Percentiles rank a stretch among this genome's conserved stretches.
These are phyloP conservation scores for Veloboletus limbatus DNA, from an alignment of 1,284 basidiomycete genomes.

Conservation along the genomic window DNA sequence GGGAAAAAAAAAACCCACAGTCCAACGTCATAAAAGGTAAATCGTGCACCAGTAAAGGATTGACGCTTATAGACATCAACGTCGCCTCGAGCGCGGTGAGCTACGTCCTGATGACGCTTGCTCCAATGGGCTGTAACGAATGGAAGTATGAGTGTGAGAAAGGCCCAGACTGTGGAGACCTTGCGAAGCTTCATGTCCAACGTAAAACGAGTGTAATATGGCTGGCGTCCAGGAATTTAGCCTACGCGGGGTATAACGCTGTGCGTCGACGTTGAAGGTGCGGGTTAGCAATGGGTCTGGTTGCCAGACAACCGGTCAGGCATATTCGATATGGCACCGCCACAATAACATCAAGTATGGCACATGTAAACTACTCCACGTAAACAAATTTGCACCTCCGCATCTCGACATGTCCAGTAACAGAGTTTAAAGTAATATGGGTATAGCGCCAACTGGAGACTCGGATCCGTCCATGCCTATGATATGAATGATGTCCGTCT, in stretches of 20 bases:
- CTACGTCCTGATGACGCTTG: constrained; percentile 44
- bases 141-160: constrained; percentile 38
- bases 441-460: constrained; percentile 27
- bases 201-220: constrained; percentile 26
- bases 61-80: constrained; percentile 39
- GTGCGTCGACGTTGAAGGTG: not conserved
- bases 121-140: constrained; percentile 37
- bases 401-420: too few species aligned
- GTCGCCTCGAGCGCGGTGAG: constrained; percentile 41
- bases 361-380: constrained; percentile 20
- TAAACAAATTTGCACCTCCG: constrained; percentile 7
- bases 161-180: constrained; percentile 12
- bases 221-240: constrained; percentile 13
- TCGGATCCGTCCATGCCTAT: constrained; percentile 21
- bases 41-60: constrained; percentile 31
- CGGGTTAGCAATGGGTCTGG: not conserved
- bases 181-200: constrained; percentile 17
- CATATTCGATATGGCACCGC: constrained; percentile 12
- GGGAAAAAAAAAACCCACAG: constrained; percentile 40
- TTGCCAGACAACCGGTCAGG: constrained; percentile 19
- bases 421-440: constrained; percentile 21
- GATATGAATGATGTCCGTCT: constrained; percentile 16
- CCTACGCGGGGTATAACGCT: constrained; percentile 3
- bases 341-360: constrained; percentile 15
- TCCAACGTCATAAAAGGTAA: constrained; percentile 57